These are phyloP conservation scores for Zygoascus flipseniorum DNA, from an alignment of 805 yeast species.

Conservation along the genomic window DNA sequence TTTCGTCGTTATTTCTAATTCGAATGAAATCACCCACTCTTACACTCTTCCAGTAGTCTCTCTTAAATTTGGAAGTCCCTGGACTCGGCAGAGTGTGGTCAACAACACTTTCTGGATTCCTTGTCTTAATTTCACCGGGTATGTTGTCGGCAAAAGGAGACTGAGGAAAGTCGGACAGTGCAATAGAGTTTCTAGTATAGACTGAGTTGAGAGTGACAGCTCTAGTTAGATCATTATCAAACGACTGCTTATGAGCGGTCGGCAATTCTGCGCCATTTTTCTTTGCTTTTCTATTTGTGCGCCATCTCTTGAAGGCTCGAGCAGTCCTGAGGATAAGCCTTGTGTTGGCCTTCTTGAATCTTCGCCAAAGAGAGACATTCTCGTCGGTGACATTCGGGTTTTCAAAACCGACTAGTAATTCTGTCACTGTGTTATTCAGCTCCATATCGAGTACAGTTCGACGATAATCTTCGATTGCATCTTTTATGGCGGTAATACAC, in stretches of 20 bases:
- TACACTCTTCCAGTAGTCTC: conserved; percentile 64
- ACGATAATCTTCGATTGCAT: conserved; percentile 71
- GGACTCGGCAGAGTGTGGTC: conserved; percentile 22
- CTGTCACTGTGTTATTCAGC: conserved; percentile 62
- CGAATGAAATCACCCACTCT: conserved; percentile 70
- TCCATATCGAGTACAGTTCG: conserved; percentile 59
- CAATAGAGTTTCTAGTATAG: conserved; percentile 11
- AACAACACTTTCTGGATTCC: conserved; percentile 16
- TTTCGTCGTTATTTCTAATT: conserved; percentile 61
- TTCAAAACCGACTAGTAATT: conserved; percentile 44
- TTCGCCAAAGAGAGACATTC: conserved; percentile 56
- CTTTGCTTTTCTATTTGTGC: conserved; percentile 5
- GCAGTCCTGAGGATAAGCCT: conserved; percentile 12
- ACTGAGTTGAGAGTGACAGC: conserved; percentile 18
- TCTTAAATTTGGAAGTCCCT: conserved; percentile 37
- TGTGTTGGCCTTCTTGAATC: conserved; percentile 54
- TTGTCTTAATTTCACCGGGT: not conserved
- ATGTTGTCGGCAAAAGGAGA: conserved; percentile 6
- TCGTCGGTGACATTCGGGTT: conserved; percentile 55
- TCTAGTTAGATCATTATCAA: conserved; percentile 10
- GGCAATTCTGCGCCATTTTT: not conserved
- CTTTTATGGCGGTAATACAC: conserved; percentile 63
- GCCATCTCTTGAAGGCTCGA: conserved; percentile 6
- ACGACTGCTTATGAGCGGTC: not conserved
- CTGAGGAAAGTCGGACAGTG: conserved; percentile 8